phyloP scores from a whole-genome alignment of 2,329 filamentous ascomycete species.

The Coccinonectria pachysandricola region DNA sequence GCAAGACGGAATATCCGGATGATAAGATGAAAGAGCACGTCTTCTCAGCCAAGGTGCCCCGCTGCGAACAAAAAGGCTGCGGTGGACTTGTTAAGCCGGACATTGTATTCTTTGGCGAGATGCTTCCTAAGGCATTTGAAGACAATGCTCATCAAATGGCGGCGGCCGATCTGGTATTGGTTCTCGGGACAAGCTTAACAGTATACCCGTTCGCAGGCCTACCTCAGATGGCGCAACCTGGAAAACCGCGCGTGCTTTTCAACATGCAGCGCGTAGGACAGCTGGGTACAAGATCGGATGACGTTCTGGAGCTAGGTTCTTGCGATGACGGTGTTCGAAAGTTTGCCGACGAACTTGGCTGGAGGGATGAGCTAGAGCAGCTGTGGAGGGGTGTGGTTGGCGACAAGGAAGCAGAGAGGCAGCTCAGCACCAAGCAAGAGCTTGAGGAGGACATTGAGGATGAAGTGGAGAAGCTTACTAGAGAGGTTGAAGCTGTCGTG shows the following conservation, averaged over 20 bases:
- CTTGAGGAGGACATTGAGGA: slow-evolving; percentile 33
- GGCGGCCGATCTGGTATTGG: slow-evolving; percentile 65
- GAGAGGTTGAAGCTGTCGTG: slow-evolving; percentile 25
- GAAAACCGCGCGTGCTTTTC: slow-evolving; percentile 69
- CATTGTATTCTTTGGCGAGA: slow-evolving; percentile 88
- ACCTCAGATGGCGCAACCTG: slow-evolving; percentile 51
- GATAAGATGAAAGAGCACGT: slow-evolving; percentile 65
- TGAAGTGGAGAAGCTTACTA: slow-evolving; percentile 32
- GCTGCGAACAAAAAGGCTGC: slow-evolving; percentile 53
- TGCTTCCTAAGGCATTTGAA: slow-evolving; percentile 35
- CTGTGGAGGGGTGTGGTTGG: slow-evolving; percentile 63
- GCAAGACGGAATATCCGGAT: slow-evolving; percentile 60
- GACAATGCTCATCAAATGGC: slow-evolving; percentile 34
- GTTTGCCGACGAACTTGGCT: slow-evolving; percentile 72
- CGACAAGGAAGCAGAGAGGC: slow-evolving; percentile 43
- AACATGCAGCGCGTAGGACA: slow-evolving; percentile 78
- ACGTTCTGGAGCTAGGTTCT: slow-evolving; percentile 72
- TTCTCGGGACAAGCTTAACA: slow-evolving; percentile 79
- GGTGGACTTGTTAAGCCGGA: slow-evolving; percentile 81
- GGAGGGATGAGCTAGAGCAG: slow-evolving; percentile 71
- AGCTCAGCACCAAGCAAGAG: slow-evolving; percentile 25
- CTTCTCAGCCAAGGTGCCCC: slow-evolving; percentile 55
- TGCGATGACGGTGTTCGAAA: slow-evolving; percentile 74
- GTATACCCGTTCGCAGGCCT: slow-evolving; percentile 86
- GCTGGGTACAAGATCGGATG: slow-evolving; percentile 67